phyloP scores from a whole-genome alignment of 768 basidiomycete genomes.

The Pleurotus djamor region DNA sequence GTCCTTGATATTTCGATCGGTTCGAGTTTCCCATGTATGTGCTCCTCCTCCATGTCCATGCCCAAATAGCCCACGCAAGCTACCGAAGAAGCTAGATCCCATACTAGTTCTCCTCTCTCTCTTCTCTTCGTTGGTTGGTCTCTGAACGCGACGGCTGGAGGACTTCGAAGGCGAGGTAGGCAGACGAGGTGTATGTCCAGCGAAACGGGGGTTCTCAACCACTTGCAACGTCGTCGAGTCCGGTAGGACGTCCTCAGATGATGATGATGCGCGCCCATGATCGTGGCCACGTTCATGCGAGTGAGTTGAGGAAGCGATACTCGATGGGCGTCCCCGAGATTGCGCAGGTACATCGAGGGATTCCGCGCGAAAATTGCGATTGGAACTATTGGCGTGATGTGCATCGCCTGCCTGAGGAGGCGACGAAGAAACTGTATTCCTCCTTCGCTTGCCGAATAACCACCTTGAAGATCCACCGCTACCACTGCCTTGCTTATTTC shows the following conservation, averaged over 20 bases:
- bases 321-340: too few species aligned
- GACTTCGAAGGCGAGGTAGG: too few species aligned
- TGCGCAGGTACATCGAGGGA: constrained; percentile 5
- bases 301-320: too few species aligned
- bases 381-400: background rate
- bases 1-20: constrained; percentile 17
- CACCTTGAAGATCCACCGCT: constrained; percentile 11
- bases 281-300: background rate
- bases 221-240: constrained; percentile 32
- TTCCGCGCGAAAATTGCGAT: constrained; percentile 12
- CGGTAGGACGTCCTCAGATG: constrained; percentile 22
- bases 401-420: background rate
- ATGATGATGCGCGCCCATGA: constrained; percentile 28
- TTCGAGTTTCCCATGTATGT: constrained; percentile 20
- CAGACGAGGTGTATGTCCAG: too few species aligned
- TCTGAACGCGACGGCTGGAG: background rate
- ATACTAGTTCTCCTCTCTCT: background rate
- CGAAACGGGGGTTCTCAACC: constrained; percentile 57
- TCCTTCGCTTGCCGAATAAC: constrained; percentile 17
- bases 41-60: background rate
- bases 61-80: constrained; percentile 42
- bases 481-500: too few species aligned
- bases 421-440: constrained; percentile 25
- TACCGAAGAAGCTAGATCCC: constrained; percentile 34
- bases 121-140: background rate